phyloP scores from a whole-genome alignment of 495 filamentous ascomycete species.

The Penicillium coprophilum region DNA sequence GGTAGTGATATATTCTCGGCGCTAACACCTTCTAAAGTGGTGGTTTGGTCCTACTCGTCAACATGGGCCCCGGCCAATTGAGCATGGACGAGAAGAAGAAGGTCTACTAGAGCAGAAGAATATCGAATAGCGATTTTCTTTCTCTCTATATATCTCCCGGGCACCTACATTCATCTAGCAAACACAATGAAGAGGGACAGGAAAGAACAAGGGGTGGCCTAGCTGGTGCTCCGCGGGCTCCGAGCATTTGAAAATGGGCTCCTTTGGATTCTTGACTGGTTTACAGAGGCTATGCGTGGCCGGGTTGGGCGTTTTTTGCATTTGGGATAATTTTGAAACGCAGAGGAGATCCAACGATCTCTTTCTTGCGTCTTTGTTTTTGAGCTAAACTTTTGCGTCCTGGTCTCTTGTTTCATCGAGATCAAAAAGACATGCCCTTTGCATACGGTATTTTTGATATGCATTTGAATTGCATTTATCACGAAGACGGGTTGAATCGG shows the following conservation, averaged over 20 bases:
- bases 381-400: conserved; percentile 10
- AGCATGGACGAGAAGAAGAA: conserved; percentile 99
- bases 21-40: conserved; percentile 53
- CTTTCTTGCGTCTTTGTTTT: conserved; percentile 6
- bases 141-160: conserved; percentile 19
- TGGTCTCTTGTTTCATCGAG: conserved; percentile 4
- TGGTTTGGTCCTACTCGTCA: conserved; percentile 90
- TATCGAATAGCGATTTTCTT: conserved; percentile 1
- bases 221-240: conserved; percentile 4
- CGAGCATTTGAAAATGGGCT: background rate
- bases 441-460: conserved; percentile 22
- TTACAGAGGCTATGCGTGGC: conserved; percentile 2
- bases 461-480: conserved; percentile 20
- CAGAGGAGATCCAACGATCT: conserved; percentile 1
- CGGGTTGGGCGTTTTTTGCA: conserved; percentile 11
- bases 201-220: background rate
- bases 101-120: conserved; percentile 69
- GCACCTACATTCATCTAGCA: conserved; percentile 9
- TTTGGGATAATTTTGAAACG: conserved; percentile 10
- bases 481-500: conserved; percentile 28
- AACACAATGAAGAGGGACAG: conserved; percentile 7
- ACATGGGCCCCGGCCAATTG: conserved; percentile 96
- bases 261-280: background rate
- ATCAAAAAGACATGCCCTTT: conserved; percentile 15
- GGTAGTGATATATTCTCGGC: background rate